Percentiles rank a stretch among this genome's conserved stretches.
These are phyloP conservation scores for Nidularia pulvinata DNA, from an alignment of 768 basidiomycete genomes.

Conservation along the genomic window DNA sequence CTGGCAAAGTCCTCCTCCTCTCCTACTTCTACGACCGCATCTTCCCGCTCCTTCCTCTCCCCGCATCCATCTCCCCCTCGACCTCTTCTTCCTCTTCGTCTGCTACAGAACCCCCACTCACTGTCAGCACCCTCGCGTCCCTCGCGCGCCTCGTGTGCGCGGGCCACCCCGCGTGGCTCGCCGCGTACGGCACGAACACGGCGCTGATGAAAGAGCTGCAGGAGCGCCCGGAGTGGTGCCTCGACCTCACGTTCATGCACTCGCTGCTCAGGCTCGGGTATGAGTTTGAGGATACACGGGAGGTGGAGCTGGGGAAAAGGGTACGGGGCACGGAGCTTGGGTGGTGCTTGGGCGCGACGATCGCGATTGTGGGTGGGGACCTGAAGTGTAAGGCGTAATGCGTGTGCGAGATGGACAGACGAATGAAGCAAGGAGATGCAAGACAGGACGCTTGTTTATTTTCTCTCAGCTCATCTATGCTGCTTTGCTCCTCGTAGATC, in stretches of 20 bases:
- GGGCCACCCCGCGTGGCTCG: slow-evolving; percentile 62
- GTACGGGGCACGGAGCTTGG: slow-evolving; percentile 90
- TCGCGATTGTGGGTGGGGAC: slow-evolving; percentile 68
- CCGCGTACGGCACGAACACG: slow-evolving; percentile 36
- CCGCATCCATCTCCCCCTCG: slow-evolving; percentile 3
- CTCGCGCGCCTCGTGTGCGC: slow-evolving; percentile 75
- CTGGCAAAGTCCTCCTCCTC: slow-evolving; percentile 85
- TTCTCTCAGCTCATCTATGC: too few species aligned
- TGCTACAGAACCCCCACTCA: slow-evolving; percentile 21
- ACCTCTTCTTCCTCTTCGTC: slow-evolving; percentile 3
- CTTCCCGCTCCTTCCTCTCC: slow-evolving; percentile 59
- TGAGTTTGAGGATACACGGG: slow-evolving; percentile 73
- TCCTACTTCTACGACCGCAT: slow-evolving; percentile 99
- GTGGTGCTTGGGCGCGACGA: slow-evolving; percentile 88
- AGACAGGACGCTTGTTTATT: too few species aligned
- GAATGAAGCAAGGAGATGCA: too few species aligned
- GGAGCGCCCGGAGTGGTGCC: slow-evolving; percentile 90
- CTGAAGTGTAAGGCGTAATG: slow-evolving; percentile 46
- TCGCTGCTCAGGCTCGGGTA: slow-evolving; percentile 86
- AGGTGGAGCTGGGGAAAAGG: slow-evolving; percentile 83
- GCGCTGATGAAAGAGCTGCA: slow-evolving; percentile 60
- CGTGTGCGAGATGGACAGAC: too few species aligned
- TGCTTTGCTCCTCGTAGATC: too few species aligned
- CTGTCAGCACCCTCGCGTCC: slow-evolving; percentile 56
- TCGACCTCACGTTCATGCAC: slow-evolving; percentile 97